phyloP scores from a whole-genome alignment of 768 basidiomycete species.

The Mycena rosella region DNA sequence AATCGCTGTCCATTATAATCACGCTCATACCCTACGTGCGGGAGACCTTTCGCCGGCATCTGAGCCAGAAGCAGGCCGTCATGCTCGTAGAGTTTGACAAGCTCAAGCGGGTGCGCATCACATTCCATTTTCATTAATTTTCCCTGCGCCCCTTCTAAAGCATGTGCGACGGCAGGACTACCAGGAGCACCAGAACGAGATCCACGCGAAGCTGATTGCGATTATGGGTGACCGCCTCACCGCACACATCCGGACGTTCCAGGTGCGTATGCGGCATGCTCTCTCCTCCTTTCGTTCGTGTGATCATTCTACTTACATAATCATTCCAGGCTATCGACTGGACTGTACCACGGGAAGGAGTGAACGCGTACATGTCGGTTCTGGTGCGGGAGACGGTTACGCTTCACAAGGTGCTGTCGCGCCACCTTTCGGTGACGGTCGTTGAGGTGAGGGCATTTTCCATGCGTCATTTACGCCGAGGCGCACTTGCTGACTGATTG shows the following conservation, averaged over 20 bases:
- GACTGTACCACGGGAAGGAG: constrained; percentile 59
- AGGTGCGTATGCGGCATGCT: constrained; percentile 84
- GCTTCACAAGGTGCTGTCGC: constrained; percentile 94
- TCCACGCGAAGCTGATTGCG: constrained; percentile 95
- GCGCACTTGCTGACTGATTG: constrained; percentile 62
- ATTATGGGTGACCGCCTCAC: constrained; percentile 97
- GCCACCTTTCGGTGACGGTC: constrained; percentile 91
- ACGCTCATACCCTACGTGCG: constrained; percentile 96
- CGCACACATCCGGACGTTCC: constrained; percentile 87
- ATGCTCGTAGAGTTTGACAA: constrained; percentile 99
- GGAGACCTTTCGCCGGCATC: constrained; percentile 93
- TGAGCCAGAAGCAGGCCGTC: constrained; percentile 94
- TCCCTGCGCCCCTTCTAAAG: constrained; percentile 23
- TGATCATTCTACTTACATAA: constrained; percentile 18
- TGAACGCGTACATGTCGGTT: constrained; percentile 93
- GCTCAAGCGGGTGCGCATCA: constrained; percentile 83
- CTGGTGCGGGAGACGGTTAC: constrained; percentile 91
- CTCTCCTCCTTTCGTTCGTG: too few species aligned
- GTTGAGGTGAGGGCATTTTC: constrained; percentile 78
- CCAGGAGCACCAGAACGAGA: constrained; percentile 99
- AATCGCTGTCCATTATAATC: constrained; percentile 94
- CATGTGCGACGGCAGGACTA: constrained; percentile 75
- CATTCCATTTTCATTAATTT: constrained; percentile 31
- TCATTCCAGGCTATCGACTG: constrained; percentile 51
- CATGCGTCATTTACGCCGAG: constrained; percentile 25